These are phyloP conservation scores for Fusarium sp. DNA, from an alignment of 2,329 filamentous ascomycete species.

Conservation along the genomic window DNA sequence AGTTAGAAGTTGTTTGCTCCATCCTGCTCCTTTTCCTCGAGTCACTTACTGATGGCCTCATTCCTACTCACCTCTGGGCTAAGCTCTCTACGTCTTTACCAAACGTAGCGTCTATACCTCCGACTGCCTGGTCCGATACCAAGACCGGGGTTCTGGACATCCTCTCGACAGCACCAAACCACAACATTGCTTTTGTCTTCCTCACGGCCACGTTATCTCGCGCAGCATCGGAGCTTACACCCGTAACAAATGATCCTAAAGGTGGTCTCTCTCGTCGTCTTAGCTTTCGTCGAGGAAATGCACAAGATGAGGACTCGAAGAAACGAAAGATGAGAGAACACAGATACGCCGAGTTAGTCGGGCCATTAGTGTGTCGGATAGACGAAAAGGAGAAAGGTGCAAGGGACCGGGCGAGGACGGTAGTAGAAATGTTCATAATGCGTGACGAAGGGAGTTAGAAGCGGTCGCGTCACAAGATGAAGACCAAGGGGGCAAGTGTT, in stretches of 20 bases:
- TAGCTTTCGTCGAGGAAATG: slow-evolving; percentile 55
- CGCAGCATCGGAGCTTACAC: slow-evolving; percentile 60
- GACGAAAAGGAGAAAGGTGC: slow-evolving; percentile 66
- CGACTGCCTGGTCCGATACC: slow-evolving; percentile 52
- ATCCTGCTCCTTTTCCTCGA: slow-evolving; percentile 79
- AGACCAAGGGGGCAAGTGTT: slow-evolving; percentile 21
- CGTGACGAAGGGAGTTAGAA: slow-evolving; percentile 50
- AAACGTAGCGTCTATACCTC: slow-evolving; percentile 44
- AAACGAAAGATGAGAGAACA: slow-evolving; percentile 69
- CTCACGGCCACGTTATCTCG: slow-evolving; percentile 78
- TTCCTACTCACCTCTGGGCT: slow-evolving; percentile 77
- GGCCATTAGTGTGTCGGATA: slow-evolving; percentile 68
- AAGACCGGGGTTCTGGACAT: slow-evolving; percentile 75
- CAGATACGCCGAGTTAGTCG: slow-evolving; percentile 73
- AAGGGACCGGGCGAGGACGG: slow-evolving; percentile 72
- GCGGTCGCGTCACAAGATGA: slow-evolving; percentile 28
- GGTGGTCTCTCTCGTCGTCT: slow-evolving; percentile 57
- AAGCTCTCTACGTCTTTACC: slow-evolving; percentile 71
- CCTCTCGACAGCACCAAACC: slow-evolving; percentile 75
- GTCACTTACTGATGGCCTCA: slow-evolving; percentile 81
- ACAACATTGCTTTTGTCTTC: slow-evolving; percentile 92
- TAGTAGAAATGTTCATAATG: slow-evolving; percentile 75
- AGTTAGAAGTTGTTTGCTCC: slow-evolving; percentile 79
- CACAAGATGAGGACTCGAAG: slow-evolving; percentile 46
- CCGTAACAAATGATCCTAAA: slow-evolving; percentile 50